A percentile compares a stretch with the other conserved stretches of the same genome.
Conservation (phyloP, 768 basidiomycete species). For the Mycena metata region DNA sequence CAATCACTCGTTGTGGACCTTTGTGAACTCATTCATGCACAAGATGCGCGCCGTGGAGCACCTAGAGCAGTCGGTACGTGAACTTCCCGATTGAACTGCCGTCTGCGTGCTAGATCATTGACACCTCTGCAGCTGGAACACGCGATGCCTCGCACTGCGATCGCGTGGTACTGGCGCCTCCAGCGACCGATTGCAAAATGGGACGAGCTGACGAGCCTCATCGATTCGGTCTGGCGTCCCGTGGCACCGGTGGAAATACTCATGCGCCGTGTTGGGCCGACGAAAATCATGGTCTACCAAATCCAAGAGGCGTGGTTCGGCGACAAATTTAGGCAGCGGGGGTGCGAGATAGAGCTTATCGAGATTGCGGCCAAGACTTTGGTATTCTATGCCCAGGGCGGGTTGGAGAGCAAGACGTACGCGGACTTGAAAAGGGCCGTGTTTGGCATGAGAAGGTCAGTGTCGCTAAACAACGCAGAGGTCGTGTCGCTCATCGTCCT, state of each 20-base stretch:
- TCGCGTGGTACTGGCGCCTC: slow-evolving; percentile 19
- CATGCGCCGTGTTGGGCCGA: slow-evolving; percentile 19
- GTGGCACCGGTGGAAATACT: slow-evolving; percentile 8
- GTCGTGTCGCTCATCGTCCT: background rate
- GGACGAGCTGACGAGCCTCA: slow-evolving; percentile 10
- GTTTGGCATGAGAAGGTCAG: background rate
- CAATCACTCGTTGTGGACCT: slow-evolving; percentile 23
- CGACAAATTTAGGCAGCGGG: slow-evolving; percentile 19
- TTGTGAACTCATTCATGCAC: slow-evolving; percentile 17
- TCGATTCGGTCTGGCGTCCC: slow-evolving; percentile 23
- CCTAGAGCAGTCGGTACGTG: slow-evolving; percentile 19
- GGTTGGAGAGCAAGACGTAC: slow-evolving; percentile 27
- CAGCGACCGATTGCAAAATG: slow-evolving; percentile 11
- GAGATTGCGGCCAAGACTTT: slow-evolving; percentile 14
- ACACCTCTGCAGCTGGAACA: slow-evolving; percentile 6
- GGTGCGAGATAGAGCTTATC: slow-evolving; percentile 19
- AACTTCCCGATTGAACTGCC: no score
- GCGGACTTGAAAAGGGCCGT: slow-evolving; percentile 3
- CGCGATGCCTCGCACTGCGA: slow-evolving; percentile 6
- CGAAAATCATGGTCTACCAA: slow-evolving; percentile 19
- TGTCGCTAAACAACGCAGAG: background rate
- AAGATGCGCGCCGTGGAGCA: slow-evolving; percentile 18
- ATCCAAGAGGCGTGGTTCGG: slow-evolving; percentile 22
- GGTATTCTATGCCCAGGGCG: slow-evolving; percentile 20
- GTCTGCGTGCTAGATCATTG: background rate